phyloP scores from a whole-genome alignment of 2,329 filamentous ascomycete genomes.

The Fusarium chaquense region DNA sequence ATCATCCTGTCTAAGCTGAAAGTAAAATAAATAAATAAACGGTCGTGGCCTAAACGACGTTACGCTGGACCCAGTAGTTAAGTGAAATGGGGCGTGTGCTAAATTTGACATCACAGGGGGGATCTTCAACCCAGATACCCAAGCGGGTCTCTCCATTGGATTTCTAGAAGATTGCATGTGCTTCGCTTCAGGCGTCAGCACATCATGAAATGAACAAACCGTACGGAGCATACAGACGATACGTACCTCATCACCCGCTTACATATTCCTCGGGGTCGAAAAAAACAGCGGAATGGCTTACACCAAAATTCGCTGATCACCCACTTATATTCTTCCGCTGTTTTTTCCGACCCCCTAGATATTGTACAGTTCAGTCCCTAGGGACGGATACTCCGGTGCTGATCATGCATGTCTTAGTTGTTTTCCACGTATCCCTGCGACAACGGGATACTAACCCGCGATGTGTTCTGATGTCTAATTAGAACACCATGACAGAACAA shows the following conservation, averaged over 20 bases:
- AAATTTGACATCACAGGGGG: slow-evolving; percentile 46
- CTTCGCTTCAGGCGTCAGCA: slow-evolving; percentile 23
- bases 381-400: neutral
- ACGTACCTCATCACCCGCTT: neutral
- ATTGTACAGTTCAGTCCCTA: neutral
- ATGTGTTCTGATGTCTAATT: slow-evolving; percentile 23
- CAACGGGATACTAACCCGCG: slow-evolving; percentile 4
- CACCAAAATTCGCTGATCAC: too few relatives aligned
- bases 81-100: slow-evolving; percentile 36
- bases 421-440: neutral
- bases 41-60: slow-evolving; percentile 34
- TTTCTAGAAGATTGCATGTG: slow-evolving; percentile 27
- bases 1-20: slow-evolving; percentile 23
- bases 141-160: slow-evolving; percentile 35
- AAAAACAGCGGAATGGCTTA: too few relatives aligned
- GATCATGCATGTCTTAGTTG: slow-evolving; percentile 9
- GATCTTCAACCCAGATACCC: slow-evolving; percentile 30
- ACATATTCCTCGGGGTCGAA: too few relatives aligned
- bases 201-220: neutral
- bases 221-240: neutral
- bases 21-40: neutral
- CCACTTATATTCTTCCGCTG: too few relatives aligned
- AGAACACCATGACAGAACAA: slow-evolving; percentile 3
- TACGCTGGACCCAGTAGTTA: slow-evolving; percentile 27
- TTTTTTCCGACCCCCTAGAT: too few relatives aligned